These are phyloP conservation scores for Plasmodium cynomolgi DNA, from an alignment of 169 alveolate genomes.

Conservation along the genomic window DNA sequence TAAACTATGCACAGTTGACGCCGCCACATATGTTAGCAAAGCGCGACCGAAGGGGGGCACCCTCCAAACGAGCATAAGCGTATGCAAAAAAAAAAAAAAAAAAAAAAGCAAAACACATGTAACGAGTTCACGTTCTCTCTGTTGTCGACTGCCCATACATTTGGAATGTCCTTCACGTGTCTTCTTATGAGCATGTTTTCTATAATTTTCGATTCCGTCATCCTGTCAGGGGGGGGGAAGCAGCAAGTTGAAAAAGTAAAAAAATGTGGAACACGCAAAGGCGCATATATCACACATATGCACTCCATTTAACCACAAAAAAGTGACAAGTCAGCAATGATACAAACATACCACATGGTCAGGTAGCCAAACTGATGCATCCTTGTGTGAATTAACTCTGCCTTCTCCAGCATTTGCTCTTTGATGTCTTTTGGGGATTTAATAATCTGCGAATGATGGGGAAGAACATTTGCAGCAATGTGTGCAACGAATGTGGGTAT, in stretches of 20 bases:
- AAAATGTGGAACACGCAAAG: not conserved
- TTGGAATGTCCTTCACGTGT: slow-evolving; percentile 64
- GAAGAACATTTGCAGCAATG: not conserved
- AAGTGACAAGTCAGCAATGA: not conserved
- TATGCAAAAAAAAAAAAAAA: not conserved
- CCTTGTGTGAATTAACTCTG: slow-evolving; percentile 50
- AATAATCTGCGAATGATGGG: slow-evolving; percentile 24
- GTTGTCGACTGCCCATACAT: not conserved
- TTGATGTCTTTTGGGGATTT: slow-evolving; percentile 42
- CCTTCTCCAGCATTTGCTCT: slow-evolving; percentile 62
- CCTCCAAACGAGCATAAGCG: slow-evolving; percentile 1
- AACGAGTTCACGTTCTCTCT: not conserved
- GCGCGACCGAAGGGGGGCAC: not conserved
- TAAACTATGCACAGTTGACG: not conserved
- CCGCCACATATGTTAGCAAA: not conserved
- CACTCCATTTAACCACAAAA: not conserved
- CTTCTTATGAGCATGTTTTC: slow-evolving; percentile 71
- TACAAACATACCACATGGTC: slow-evolving; percentile 54
- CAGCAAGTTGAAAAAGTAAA: not conserved
- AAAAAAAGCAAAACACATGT: not conserved
- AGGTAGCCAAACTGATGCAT: slow-evolving; percentile 66
- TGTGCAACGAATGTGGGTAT: not conserved
- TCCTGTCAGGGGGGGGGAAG: slow-evolving; percentile 17
- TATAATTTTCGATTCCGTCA: slow-evolving; percentile 65
- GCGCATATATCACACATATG: not conserved